Base-by-base conservation (phyloP, 305 asterid species). In the Rubia balearica region DNA sequence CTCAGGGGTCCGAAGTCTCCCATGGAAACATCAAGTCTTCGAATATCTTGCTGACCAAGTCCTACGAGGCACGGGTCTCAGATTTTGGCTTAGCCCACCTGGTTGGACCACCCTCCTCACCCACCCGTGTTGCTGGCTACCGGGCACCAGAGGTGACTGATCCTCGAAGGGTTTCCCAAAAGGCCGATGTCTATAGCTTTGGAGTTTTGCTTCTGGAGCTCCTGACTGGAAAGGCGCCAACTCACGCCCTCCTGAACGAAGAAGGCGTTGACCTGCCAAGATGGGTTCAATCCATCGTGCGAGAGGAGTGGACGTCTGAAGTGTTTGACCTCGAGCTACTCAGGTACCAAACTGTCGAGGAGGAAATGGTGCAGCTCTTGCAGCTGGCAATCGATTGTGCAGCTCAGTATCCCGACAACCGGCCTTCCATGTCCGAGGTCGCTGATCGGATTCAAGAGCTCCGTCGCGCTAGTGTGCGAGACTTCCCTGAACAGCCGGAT, bases 141-240 rank as follows among this genome's bases (percentile, higher is more conserved):
- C 81, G 83, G 11, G 88, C 88, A 36, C 88, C 88, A 9, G 88
- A 84, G 75, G 86, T 84, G 70, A 84, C 83, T 1, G 86, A 81
- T 60, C 80, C 80, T 1, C 83, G 83, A 30, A 79, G 57, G 74
- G 85, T 81, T 43, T 75, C 86, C 30, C 88, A 84, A 53, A 84
- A 84, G 73, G 88, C 88, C 4, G 88, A 84, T 53, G 84, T 84
- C 16, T 84, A 84, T 17, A 84, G 88, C 76, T 84, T 79, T 63
- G 86, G 86, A 3, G 80, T 84, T 13, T 68, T 84, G 73, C 83
- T 84, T 17, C 57, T 84, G 61, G 86, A 84, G 84, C 88, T 84
- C 74, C 88, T 84, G 24, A 84, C 88, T 0, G 88, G 88, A 41
- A 84, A 84, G 68, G 84, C 85, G 40, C 88, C 88, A 12, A 79